Conservation (phyloP, 2,329 filamentous ascomycete genomes). For the Colletotrichum tropicicola region DNA sequence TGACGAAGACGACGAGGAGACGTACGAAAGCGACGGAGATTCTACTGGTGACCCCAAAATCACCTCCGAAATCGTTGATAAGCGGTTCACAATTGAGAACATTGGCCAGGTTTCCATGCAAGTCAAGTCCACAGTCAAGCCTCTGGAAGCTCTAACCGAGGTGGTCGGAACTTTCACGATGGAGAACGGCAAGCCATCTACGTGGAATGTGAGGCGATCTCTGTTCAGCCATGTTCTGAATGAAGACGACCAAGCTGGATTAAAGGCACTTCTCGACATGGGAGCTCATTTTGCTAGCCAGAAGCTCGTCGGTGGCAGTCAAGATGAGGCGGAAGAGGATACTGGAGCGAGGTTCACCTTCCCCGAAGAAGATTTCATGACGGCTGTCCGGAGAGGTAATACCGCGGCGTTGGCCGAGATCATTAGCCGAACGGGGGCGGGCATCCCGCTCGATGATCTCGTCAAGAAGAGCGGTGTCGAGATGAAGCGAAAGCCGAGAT, state of each 20-base stretch:
- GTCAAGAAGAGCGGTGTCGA: conserved; percentile 72
- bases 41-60: conserved; percentile 52
- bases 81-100: conserved; percentile 79
- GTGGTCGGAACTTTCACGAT: conserved; percentile 43
- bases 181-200: conserved; percentile 38
- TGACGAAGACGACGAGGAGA: conserved; percentile 44
- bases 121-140: conserved; percentile 70
- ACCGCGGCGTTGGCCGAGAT: conserved; percentile 68
- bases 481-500: conserved; percentile 70
- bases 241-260: conserved; percentile 60
- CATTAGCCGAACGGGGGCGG: conserved; percentile 73
- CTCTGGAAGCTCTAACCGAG: conserved; percentile 60
- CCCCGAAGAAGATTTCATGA: conserved; percentile 49
- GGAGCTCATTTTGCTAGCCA: conserved; percentile 52
- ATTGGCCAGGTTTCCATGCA: conserved; percentile 74
- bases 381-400: conserved; percentile 57
- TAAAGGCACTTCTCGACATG: conserved; percentile 67
- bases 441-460: conserved; percentile 74
- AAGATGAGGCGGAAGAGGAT: conserved; percentile 44
- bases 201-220: conserved; percentile 32
- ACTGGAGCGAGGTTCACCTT: conserved; percentile 46
- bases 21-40: conserved; percentile 42
- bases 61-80: conserved; percentile 65
- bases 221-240: conserved; percentile 57
- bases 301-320: conserved; percentile 37